These are phyloP conservation scores for Penicillium manginii DNA, from an alignment of 495 filamentous ascomycete genomes.

Conservation along the genomic window DNA sequence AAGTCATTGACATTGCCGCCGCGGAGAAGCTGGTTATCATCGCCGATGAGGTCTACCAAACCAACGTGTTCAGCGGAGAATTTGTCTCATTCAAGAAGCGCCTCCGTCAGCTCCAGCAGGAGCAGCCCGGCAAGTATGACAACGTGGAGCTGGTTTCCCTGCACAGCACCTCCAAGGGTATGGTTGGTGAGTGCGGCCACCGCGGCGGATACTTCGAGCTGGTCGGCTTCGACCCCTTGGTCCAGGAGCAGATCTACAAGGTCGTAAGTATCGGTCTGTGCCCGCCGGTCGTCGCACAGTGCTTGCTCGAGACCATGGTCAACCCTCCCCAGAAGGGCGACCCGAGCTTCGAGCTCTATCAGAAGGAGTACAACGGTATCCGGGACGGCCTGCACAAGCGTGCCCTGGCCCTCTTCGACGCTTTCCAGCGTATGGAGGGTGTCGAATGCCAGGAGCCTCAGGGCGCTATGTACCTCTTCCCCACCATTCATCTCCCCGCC, in stretches of 20 bases:
- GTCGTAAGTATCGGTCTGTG: conserved; percentile 95
- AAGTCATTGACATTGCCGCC: conserved; percentile 81
- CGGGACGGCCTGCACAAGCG: conserved; percentile 73
- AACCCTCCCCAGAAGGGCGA: conserved; percentile 86
- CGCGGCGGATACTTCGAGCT: conserved; percentile 97
- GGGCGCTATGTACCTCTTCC: conserved; percentile 98
- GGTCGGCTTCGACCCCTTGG: conserved; percentile 80
- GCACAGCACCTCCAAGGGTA: conserved; percentile 90
- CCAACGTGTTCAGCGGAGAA: conserved; percentile 91
- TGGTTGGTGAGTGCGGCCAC: conserved; percentile 98
- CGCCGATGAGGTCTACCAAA: conserved; percentile 98
- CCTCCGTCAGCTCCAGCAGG: conserved; percentile 80
- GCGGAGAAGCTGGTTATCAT: conserved; percentile 86
- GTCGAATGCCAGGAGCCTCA: conserved; percentile 86
- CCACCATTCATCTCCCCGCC: conserved; percentile 76
- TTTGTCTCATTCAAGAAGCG: conserved; percentile 95
- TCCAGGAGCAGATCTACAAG: conserved; percentile 96
- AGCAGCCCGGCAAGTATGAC: conserved; percentile 74
- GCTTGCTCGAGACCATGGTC: conserved; percentile 94
- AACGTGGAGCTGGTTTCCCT: conserved; percentile 84
- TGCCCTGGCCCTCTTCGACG: conserved; percentile 81
- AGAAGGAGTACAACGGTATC: conserved; percentile 80
- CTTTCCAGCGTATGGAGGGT: conserved; percentile 93
- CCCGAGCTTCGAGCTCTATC: conserved; percentile 79
- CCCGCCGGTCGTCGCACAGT: conserved; percentile 93